Evolutionary conservation across 768 basidiomycete genomes (phyloP).

Genomic region (Mycena amicta): DNA sequence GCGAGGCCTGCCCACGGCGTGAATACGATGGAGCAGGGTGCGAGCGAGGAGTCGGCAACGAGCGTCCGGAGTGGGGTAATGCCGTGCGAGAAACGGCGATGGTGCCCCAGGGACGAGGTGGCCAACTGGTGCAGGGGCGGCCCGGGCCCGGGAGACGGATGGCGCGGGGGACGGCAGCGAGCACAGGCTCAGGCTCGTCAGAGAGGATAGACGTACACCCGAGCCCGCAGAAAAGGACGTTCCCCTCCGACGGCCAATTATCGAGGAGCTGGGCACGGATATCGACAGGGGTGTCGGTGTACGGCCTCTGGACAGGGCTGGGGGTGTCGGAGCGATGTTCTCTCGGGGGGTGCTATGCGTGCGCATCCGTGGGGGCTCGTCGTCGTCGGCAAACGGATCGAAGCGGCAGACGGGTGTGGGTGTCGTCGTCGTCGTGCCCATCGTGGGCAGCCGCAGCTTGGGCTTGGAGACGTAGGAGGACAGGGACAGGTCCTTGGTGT

Average conservation of each 20-base stretch:
- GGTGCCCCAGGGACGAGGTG: constrained; percentile 6
- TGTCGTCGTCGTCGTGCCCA: not conserved
- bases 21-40: constrained; percentile 20
- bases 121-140: constrained; percentile 1
- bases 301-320: constrained; percentile 1
- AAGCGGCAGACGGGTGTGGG: not conserved
- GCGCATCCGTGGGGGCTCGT: not conserved
- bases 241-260: constrained; percentile 12
- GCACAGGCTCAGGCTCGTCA: not conserved
- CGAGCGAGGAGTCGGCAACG: constrained; percentile 22
- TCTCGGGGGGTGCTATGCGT: not conserved
- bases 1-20: constrained; percentile 23
- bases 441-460: not conserved
- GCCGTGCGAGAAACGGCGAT: constrained; percentile 20
- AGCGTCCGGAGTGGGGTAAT: constrained; percentile 24
- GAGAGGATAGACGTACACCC: not conserved
- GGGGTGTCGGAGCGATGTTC: constrained; percentile 4
- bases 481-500: not conserved
- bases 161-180: constrained; percentile 2
- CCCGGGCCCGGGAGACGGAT: not conserved
- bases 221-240: constrained; percentile 22
- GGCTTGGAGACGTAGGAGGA: not conserved
- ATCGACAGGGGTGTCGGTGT: constrained; percentile 2
- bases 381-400: constrained; percentile 2
- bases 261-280: not conserved